A percentile compares a stretch with the other conserved stretches of the same genome.
Conservation (phyloP, 495 filamentous ascomycete species). For the Trichoderma asperelloides region DNA sequence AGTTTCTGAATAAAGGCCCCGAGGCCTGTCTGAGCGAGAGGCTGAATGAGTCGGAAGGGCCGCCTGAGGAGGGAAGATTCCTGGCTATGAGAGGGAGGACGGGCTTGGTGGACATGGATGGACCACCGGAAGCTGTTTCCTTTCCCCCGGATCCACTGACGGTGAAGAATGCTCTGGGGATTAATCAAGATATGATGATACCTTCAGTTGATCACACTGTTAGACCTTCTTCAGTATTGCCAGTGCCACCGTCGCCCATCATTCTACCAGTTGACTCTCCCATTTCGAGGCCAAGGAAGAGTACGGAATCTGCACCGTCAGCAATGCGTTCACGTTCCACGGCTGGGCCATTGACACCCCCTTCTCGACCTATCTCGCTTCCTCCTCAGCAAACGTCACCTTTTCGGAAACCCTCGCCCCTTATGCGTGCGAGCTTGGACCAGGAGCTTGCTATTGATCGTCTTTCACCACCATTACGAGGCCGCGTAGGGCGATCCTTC, state of each 20-base stretch:
- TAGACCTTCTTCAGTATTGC: not conserved
- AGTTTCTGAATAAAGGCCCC: slow-evolving; percentile 39
- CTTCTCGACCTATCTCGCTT: not conserved
- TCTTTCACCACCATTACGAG: slow-evolving; percentile 1
- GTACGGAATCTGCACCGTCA: slow-evolving; percentile 1
- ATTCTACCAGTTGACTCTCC: slow-evolving; percentile 3
- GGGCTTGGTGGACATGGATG: not conserved
- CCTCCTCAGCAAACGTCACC: not conserved
- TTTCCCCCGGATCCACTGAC: slow-evolving; percentile 5
- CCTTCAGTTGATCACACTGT: not conserved
- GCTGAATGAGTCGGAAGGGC: slow-evolving; percentile 21
- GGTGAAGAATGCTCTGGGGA: slow-evolving; percentile 7
- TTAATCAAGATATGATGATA: not conserved
- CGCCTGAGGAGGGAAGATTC: slow-evolving; percentile 3
- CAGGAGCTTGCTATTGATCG: slow-evolving; percentile 8
- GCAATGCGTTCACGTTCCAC: not conserved
- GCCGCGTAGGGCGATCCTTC: not conserved
- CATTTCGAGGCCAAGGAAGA: not conserved
- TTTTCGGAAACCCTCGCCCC: not conserved
- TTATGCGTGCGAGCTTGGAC: slow-evolving; percentile 3
- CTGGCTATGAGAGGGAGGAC: slow-evolving; percentile 5
- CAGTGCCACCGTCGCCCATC: slow-evolving; percentile 4
- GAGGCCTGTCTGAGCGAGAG: slow-evolving; percentile 34
- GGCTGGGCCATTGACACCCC: not conserved
- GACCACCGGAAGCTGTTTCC: not conserved